phyloP scores from a whole-genome alignment of 306 rosid species.

The Quercus rubra region DNA sequence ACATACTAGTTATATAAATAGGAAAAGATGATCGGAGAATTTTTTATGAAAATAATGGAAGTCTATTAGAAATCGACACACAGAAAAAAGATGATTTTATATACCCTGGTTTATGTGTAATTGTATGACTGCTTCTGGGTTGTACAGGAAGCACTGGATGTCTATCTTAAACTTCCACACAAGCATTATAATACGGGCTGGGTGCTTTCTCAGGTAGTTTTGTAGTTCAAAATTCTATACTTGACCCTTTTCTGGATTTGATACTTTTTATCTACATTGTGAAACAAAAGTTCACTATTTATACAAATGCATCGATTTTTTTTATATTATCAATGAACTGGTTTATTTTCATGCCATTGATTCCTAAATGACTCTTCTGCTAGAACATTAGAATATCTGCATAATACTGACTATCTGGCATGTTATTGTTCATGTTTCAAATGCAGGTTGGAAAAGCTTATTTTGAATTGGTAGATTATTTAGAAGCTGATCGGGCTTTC shows the following conservation, averaged over 20 bases:
- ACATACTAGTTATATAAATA: neutral
- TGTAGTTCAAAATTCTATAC: slow-evolving; percentile 5
- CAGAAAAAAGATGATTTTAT: slow-evolving; percentile 14
- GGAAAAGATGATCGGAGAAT: neutral
- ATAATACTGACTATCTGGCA: slow-evolving; percentile 11
- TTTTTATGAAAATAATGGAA: neutral
- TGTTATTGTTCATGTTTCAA: slow-evolving; percentile 13
- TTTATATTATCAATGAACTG: neutral
- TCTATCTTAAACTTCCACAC: slow-evolving; percentile 74
- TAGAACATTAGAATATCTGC: neutral
- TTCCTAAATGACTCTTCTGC: slow-evolving; percentile 5
- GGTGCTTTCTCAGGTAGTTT: slow-evolving; percentile 94
- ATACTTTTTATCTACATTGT: neutral
- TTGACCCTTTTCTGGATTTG: neutral
- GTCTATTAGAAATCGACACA: neutral
- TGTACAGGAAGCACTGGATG: slow-evolving; percentile 86
- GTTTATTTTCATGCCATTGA: neutral
- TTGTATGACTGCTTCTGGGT: slow-evolving; percentile 26
- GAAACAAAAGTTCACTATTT: neutral
- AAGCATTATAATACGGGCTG: slow-evolving; percentile 95
- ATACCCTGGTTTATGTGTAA: slow-evolving; percentile 17
- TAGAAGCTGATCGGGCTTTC: slow-evolving; percentile 89
- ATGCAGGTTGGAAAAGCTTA: slow-evolving; percentile 90
- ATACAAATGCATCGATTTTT: neutral
- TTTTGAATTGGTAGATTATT: slow-evolving; percentile 85